Conservation (phyloP, 2,329 filamentous ascomycete species). For the Zymoseptoria brevis region DNA sequence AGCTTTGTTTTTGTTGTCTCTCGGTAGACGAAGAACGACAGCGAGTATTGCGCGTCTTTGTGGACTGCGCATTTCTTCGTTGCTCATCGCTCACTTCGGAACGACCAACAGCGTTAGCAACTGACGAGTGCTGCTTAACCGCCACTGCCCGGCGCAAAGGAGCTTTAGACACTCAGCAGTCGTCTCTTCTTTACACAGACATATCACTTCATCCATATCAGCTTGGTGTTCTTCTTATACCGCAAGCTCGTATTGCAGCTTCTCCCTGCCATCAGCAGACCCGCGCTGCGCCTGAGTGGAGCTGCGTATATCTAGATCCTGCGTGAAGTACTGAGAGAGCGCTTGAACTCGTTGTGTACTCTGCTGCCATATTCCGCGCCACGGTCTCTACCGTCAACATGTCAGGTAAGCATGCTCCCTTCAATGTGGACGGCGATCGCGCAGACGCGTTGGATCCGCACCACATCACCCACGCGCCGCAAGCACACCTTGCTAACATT, state of each 20-base stretch:
- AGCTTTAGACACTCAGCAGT: not conserved
- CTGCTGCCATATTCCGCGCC: conserved; percentile 9
- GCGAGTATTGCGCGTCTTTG: not conserved
- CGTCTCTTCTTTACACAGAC: not conserved
- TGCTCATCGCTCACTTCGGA: not conserved
- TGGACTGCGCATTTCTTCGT: not conserved
- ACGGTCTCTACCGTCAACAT: conserved; percentile 8
- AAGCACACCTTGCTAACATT: conserved; percentile 7
- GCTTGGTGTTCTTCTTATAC: not conserved
- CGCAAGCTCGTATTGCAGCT: not conserved
- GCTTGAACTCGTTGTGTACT: conserved; percentile 11
- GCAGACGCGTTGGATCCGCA: not conserved
- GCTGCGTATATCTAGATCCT: conserved; percentile 15
- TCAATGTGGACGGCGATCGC: not conserved
- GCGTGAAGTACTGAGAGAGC: conserved; percentile 17
- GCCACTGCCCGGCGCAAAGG: not conserved
- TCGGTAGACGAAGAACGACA: not conserved
- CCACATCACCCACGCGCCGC: not conserved
- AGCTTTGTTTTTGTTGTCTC: not conserved
- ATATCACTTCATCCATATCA: not conserved
- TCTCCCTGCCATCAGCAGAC: not conserved
- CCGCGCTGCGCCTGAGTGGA: not conserved
- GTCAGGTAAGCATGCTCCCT: conserved; percentile 15
- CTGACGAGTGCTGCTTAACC: not conserved
- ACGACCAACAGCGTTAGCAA: not conserved